Base-by-base conservation (phyloP, 306 rosid species). In the Inga laurina region DNA sequence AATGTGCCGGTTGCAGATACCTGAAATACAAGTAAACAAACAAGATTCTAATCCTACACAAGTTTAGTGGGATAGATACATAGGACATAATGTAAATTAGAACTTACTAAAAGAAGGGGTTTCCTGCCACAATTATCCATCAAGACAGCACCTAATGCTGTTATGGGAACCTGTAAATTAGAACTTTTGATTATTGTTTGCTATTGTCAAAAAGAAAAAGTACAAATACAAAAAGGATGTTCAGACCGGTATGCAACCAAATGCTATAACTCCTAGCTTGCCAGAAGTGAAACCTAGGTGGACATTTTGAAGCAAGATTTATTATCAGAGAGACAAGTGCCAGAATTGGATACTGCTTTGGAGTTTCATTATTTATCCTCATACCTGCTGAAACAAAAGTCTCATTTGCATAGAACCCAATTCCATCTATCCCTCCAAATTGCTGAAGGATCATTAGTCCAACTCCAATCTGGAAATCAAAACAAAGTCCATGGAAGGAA, bases 1-100 rank as follows among this genome's bases (percentile, higher is more conserved):
- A 86, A 87, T 75, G 90, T 87, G 27, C 92, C 94, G 22, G 80
- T 72, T 51, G 91, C 94, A 13, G 92, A 91, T 56, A 87, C 88
- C 91, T 91, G 77, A 76, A 88, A n/a, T 56, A 43, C 45, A 57
- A 56, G 37, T 19, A 65, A 49, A 34, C n/a, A 37, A 74, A 45
- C 15, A 15, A 54, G 34, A 12, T 49, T 71, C 46, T n/a, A 3
- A 9, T 8, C 22, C 41, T 22, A 39, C 22, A 27, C 12, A 4
- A 62, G 72, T 61, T n/a, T 57, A 45, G 57, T 16, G 57, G 19
- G 18, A 49, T 49, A 49, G 54, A 14, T 49, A 49, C 18, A 6
- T 39, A 39, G 43, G 43, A 6, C 54, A 10, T 22, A 45, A 19
- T 65, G 44, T 21, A 2, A 15, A 35, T 24, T 13, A 3, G 48